Evolutionary conservation across 176 grass and related monocot genomes (phyloP).

Genomic region (Microstegium vimineum): DNA sequence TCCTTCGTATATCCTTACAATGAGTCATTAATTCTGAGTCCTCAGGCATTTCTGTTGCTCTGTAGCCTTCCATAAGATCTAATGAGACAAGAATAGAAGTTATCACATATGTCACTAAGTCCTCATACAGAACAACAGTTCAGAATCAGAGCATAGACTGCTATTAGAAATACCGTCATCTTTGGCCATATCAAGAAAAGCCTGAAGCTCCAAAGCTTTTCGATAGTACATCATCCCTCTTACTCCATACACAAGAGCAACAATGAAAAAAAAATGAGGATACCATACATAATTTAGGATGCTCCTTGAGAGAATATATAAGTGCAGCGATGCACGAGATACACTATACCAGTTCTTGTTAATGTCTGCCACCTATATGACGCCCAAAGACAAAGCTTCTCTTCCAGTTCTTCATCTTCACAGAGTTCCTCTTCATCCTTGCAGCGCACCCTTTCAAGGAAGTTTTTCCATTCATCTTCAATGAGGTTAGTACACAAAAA

Average conservation of each 20-base stretch:
- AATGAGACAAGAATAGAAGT: conserved; percentile 18
- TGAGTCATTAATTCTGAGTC: conserved; percentile 69
- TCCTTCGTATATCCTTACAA: conserved; percentile 96
- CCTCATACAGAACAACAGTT: conserved; percentile 10
- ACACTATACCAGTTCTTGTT: conserved; percentile 72
- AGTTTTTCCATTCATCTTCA: conserved; percentile 93
- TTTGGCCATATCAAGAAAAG: conserved; percentile 93
- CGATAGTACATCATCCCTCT: conserved; percentile 99
- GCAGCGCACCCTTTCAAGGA: conserved; percentile 56
- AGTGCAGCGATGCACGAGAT: not conserved
- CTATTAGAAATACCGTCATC: conserved; percentile 60
- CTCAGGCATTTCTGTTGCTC: conserved; percentile 68
- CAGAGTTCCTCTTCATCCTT: conserved; percentile 67
- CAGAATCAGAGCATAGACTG: conserved; percentile 12
- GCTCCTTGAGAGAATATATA: not conserved
- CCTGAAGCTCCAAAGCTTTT: conserved; percentile 93
- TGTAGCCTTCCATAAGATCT: conserved; percentile 98
- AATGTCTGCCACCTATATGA: conserved; percentile 95
- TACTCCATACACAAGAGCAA: conserved; percentile 47
- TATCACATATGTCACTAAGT: conserved; percentile 2
- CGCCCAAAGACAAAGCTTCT: conserved; percentile 89
- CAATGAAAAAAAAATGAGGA: not conserved
- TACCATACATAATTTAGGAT: not conserved
- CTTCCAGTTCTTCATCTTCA: conserved; percentile 60
- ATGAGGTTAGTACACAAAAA: conserved; percentile 9